A percentile compares a stretch with the other conserved stretches of the same genome.
phyloP scores from a whole-genome alignment of 768 basidiomycete species.

The Vararia minispora region DNA sequence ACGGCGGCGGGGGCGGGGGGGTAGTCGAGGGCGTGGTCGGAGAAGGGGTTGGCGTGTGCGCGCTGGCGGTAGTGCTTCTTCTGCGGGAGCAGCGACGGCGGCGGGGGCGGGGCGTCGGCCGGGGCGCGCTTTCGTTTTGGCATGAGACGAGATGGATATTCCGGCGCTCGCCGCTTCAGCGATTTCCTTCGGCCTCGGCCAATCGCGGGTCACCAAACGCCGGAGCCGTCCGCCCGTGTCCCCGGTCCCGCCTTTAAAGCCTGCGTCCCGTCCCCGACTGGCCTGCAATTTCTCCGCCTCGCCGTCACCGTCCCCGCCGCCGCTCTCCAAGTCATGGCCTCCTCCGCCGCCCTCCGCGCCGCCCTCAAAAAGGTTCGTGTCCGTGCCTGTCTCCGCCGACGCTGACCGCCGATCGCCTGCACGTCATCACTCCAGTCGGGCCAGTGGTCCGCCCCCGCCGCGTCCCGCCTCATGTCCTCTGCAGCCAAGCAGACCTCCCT shows the following conservation, averaged over 20 bases:
- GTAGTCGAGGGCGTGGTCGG: slow-evolving; percentile 82
- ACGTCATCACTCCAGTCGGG: too few species aligned
- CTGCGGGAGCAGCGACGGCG: slow-evolving; percentile 29
- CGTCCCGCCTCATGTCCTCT: slow-evolving; percentile 55
- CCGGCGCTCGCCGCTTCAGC: too few species aligned
- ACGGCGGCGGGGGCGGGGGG: slow-evolving; percentile 64
- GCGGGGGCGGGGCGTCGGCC: slow-evolving; percentile 3
- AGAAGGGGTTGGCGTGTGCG: slow-evolving; percentile 80
- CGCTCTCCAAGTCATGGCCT: slow-evolving; percentile 20
- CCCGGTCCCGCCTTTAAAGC: too few species aligned
- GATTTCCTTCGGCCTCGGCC: too few species aligned
- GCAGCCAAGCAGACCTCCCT: slow-evolving; percentile 60
- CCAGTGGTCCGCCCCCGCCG: too few species aligned
- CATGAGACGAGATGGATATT: slow-evolving; percentile 13
- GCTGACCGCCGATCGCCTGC: too few species aligned
- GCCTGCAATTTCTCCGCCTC: too few species aligned
- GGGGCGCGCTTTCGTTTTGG: slow-evolving; percentile 20
- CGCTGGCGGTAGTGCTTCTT: slow-evolving; percentile 81
- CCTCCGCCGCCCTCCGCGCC: slow-evolving; percentile 21
- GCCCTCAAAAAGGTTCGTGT: slow-evolving; percentile 23
- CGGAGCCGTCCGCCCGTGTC: too few species aligned
- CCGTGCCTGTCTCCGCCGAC: too few species aligned
- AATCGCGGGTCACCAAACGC: too few species aligned
- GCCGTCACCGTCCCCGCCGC: too few species aligned
- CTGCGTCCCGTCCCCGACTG: too few species aligned